Evolutionary conservation across 768 basidiomycete genomes (phyloP).

Genomic region (Dacryopinax primogenitus): DNA sequence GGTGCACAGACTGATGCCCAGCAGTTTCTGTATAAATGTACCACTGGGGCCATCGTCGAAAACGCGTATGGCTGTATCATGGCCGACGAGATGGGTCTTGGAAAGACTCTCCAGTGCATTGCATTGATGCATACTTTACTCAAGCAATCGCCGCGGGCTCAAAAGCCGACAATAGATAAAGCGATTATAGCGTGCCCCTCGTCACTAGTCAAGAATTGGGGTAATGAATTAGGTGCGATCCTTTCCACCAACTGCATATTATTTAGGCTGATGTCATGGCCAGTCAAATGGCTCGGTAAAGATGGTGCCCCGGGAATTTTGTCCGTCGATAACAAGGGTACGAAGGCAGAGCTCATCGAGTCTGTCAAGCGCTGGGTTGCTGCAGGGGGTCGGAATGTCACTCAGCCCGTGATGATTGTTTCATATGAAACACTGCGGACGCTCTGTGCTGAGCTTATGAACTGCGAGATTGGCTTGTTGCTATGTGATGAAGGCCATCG

Average conservation of each 20-base stretch:
- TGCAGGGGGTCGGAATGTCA: conserved; percentile 76
- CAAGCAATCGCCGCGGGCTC: conserved; percentile 83
- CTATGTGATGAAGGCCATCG: conserved; percentile 96
- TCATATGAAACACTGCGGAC: conserved; percentile 93
- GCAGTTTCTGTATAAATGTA: conserved; percentile 90
- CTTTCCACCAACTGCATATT: not conserved
- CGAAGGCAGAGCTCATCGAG: conserved; percentile 64
- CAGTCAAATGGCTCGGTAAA: conserved; percentile 92
- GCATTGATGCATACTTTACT: conserved; percentile 87
- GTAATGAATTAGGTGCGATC: conserved; percentile 73
- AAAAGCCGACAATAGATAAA: conserved; percentile 85
- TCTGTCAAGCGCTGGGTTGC: conserved; percentile 82
- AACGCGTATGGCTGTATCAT: conserved; percentile 74
- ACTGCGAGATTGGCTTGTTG: conserved; percentile 76
- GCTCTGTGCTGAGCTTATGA: conserved; percentile 58
- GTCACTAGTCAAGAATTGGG: conserved; percentile 96
- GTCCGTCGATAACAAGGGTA: conserved; percentile 84
- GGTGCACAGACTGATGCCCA: conserved; percentile 6
- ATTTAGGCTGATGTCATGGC: not conserved
- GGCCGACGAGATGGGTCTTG: conserved; percentile 99
- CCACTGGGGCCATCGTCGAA: conserved; percentile 83
- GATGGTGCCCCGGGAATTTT: conserved; percentile 62
- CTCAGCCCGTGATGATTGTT: conserved; percentile 95
- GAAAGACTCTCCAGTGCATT: conserved; percentile 92
- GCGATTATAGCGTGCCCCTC: conserved; percentile 96